Percentiles rank a stretch among this genome's conserved stretches.
Conservation (phyloP, 2,329 filamentous ascomycete species). For the Ilyonectria sp. region DNA sequence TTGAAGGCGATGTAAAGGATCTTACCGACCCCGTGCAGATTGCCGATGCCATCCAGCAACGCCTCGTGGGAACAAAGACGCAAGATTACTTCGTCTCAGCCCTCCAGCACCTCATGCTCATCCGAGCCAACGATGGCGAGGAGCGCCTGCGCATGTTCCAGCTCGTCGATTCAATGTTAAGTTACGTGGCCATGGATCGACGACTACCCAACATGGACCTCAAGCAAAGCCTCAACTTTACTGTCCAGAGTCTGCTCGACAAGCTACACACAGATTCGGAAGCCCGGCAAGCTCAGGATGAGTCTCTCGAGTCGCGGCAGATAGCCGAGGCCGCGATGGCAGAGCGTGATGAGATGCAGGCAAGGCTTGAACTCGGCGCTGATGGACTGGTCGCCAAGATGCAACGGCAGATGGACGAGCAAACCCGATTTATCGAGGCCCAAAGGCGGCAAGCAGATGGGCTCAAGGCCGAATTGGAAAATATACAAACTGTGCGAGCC, state of each 20-base stretch:
- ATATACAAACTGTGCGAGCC: constrained; percentile 86
- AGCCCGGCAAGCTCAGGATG: constrained; percentile 91
- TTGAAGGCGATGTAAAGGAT: constrained; percentile 90
- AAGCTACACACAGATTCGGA: constrained; percentile 97
- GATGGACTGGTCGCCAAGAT: constrained; percentile 94
- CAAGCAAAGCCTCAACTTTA: constrained; percentile 97
- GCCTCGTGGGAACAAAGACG: constrained; percentile 85
- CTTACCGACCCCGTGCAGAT: constrained; percentile 95
- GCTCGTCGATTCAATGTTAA: constrained; percentile 98
- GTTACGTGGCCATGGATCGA: constrained; percentile 98
- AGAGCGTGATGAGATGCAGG: constrained; percentile 94
- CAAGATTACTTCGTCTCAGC: constrained; percentile 97
- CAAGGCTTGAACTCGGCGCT: constrained; percentile 89
- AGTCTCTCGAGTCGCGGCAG: constrained; percentile 89
- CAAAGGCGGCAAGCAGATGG: constrained; percentile 89
- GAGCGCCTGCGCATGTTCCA: constrained; percentile 97
- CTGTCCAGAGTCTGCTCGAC: constrained; percentile 94
- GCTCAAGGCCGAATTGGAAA: constrained; percentile 90
- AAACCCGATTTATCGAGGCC: constrained; percentile 90
- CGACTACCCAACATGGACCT: constrained; percentile 96
- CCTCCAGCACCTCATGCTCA: constrained; percentile 93
- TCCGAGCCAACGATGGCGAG: constrained; percentile 91
- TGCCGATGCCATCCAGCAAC: constrained; percentile 91
- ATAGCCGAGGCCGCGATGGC: constrained; percentile 97
- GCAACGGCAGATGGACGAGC: constrained; percentile 94